A percentile compares a stretch with the other conserved stretches of the same genome.
phyloP scores from a whole-genome alignment of 192 early-diverging fungal genomes.

The Backusella parvicylindrica region DNA sequence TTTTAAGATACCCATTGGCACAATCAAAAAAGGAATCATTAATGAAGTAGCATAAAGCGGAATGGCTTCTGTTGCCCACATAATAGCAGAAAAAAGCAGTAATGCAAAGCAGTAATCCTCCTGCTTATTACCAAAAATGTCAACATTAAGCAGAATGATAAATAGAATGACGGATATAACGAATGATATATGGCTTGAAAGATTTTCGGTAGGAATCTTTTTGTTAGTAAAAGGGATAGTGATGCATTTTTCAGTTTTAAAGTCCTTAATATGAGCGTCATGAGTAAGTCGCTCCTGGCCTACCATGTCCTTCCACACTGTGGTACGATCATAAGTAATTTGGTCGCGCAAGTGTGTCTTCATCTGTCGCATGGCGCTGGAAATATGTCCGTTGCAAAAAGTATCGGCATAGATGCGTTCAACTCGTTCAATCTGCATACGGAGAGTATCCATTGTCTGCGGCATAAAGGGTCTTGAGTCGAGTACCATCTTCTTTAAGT shows the following conservation, averaged over 20 bases:
- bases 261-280: slow-evolving; percentile 38
- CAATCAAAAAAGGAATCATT: slow-evolving; percentile 64
- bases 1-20: slow-evolving; percentile 61
- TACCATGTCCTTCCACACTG: slow-evolving; percentile 79
- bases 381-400: slow-evolving; percentile 51
- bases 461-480: slow-evolving; percentile 52
- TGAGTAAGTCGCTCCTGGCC: slow-evolving; percentile 54
- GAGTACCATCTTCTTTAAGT: slow-evolving; percentile 51
- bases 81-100: slow-evolving; percentile 72
- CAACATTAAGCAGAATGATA: slow-evolving; percentile 51
- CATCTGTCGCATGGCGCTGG: slow-evolving; percentile 54
- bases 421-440: slow-evolving; percentile 47
- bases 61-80: slow-evolving; percentile 86
- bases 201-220: neutral
- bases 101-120: slow-evolving; percentile 88
- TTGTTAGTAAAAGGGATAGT: slow-evolving; percentile 23
- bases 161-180: slow-evolving; percentile 53
- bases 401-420: slow-evolving; percentile 63
- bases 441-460: slow-evolving; percentile 45
- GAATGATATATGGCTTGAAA: slow-evolving; percentile 27
- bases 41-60: slow-evolving; percentile 74
- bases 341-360: slow-evolving; percentile 61
- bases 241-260: slow-evolving; percentile 23
- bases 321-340: slow-evolving; percentile 72
- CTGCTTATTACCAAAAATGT: slow-evolving; percentile 62